Evolutionary conservation across 2,329 filamentous ascomycete genomes (phyloP).

Genomic region (Penicillium paneum): DNA sequence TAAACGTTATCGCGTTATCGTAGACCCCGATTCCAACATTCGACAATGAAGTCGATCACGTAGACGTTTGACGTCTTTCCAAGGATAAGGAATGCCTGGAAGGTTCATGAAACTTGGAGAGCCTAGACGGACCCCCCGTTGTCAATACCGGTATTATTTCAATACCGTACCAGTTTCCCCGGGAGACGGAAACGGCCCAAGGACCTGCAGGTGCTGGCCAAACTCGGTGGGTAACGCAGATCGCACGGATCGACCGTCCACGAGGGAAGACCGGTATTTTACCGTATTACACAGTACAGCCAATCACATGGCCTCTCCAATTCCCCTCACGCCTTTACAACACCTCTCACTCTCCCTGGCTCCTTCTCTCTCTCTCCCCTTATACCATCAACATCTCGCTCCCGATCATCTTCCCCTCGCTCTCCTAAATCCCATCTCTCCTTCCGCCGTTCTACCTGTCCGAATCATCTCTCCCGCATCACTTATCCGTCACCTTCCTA

Average conservation of each 20-base stretch:
- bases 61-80: constrained; percentile 13
- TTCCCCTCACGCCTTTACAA: constrained; percentile 17
- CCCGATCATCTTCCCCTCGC: constrained; percentile 9
- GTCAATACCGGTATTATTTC: constrained; percentile 12
- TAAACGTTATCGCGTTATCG: background rate
- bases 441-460: constrained; percentile 8
- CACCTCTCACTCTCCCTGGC: constrained; percentile 16
- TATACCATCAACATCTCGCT: constrained; percentile 17
- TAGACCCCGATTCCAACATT: background rate
- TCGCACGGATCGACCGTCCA: constrained; percentile 12
- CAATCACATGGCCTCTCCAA: constrained; percentile 15
- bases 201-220: constrained; percentile 12
- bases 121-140: background rate
- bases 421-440: constrained; percentile 8
- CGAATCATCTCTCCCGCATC: constrained; percentile 10
- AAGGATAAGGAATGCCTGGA: constrained; percentile 28
- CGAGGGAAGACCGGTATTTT: constrained; percentile 20
- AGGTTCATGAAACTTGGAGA: constrained; percentile 26
- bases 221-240: background rate
- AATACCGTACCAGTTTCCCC: constrained; percentile 3
- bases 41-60: background rate
- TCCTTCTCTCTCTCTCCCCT: constrained; percentile 17
- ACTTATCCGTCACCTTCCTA: constrained; percentile 1
- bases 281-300: constrained; percentile 9
- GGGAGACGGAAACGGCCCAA: constrained; percentile 11